Base-by-base conservation (phyloP, 2,329 filamentous ascomycete genomes). In the Arthrobotrys iridis region DNA sequence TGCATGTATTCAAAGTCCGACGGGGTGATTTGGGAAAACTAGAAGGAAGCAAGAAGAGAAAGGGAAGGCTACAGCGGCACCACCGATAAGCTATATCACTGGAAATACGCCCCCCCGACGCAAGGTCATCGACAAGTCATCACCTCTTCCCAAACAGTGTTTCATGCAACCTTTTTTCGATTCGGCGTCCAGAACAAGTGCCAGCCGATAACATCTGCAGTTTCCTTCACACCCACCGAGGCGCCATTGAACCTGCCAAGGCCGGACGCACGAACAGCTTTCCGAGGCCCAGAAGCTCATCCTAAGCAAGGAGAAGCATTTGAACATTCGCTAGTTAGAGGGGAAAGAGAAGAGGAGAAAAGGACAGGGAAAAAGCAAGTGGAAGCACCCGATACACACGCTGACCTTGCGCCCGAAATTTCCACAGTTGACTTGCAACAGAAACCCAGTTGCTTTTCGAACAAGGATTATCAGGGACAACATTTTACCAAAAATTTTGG, bases 381-480 rank as follows among this genome's bases (percentile, higher is more conserved):
- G 46, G 46, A 43, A 65, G 24, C 13, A 60, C 22, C 52, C 55
- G 60, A 63, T 20, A 52, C 65, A 18, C 33, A 60, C 28, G 52
- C 52, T 43, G 43, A 35, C 45, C 30, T 45, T 24, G 52, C 71
- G 70, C 70, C 67, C 70, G 57, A 75, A 75, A 75, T 75, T 64
- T 75, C 71, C 63, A 74, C 70, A 67, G 70, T 60, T 60, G 68
- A 73, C 62, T 60, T 52, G 68, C 60, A 60, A 73, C 70, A 74
- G 50, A 22, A 55, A 58, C 70, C 68, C 70, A 67, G 62, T 67
- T 67, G 65, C 70, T 59, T 74, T 74, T 74, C 26, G 45, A 60
- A 67, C 70, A 50, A 68, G 71, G 71, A 75, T 75, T 68, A 68
- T 75, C 71, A 75, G 71, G 71, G 71, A 75, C 71, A 75, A 50